phyloP scores from a whole-genome alignment of 2,329 filamentous ascomycete species.

The Cladorrhinum sp. region DNA sequence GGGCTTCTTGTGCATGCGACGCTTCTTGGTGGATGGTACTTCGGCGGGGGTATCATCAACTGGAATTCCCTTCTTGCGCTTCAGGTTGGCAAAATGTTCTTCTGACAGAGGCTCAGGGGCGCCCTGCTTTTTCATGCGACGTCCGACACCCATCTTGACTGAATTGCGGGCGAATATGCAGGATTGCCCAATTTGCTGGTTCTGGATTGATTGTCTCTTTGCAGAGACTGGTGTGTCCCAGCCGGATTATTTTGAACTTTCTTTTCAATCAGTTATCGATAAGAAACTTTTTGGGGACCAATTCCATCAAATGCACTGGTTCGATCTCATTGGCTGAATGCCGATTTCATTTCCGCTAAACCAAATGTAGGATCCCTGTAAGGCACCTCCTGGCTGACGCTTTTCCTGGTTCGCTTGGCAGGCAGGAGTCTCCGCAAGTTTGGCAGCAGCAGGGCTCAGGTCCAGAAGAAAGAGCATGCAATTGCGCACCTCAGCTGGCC shows the following conservation, averaged over 20 bases:
- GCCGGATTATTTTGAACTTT: slow-evolving; percentile 22
- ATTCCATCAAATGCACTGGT: background rate
- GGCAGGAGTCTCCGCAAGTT: background rate
- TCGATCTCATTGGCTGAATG: slow-evolving; percentile 11
- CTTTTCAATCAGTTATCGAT: slow-evolving; percentile 26
- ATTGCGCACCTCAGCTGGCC: background rate
- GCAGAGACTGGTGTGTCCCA: slow-evolving; percentile 5
- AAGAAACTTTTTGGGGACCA: slow-evolving; percentile 13
- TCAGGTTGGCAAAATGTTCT: slow-evolving; percentile 70
- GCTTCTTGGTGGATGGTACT: slow-evolving; percentile 58
- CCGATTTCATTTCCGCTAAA: slow-evolving; percentile 1
- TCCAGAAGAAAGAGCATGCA: slow-evolving; percentile 1
- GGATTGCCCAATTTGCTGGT: slow-evolving; percentile 7
- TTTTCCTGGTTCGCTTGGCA: slow-evolving; percentile 15
- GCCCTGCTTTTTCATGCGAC: slow-evolving; percentile 95
- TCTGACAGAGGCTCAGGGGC: slow-evolving; percentile 80
- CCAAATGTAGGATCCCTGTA: slow-evolving; percentile 23
- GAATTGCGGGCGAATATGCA: slow-evolving; percentile 16
- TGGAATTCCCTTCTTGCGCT: slow-evolving; percentile 77
- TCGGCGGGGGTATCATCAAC: slow-evolving; percentile 54
- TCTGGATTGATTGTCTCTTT: background rate
- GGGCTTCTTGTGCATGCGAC: slow-evolving; percentile 37
- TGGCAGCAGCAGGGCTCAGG: slow-evolving; percentile 2
- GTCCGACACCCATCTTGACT: slow-evolving; percentile 76
- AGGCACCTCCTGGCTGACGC: slow-evolving; percentile 15